Conservation (phyloP, 768 basidiomycete genomes). For the Tylopilus vinaceipallidus region DNA sequence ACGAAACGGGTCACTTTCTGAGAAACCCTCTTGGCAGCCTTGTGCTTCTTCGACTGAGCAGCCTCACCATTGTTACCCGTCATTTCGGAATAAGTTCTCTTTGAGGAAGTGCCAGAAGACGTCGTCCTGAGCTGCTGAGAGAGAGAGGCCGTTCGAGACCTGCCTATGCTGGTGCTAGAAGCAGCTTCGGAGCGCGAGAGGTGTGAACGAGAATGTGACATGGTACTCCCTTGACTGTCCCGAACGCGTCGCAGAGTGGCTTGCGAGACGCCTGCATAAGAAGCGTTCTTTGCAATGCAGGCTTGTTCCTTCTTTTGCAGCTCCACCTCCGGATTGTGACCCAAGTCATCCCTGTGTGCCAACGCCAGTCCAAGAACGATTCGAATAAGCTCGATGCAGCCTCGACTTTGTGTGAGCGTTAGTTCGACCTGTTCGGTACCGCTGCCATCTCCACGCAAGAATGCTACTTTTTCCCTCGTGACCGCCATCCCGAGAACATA, state of each 20-base stretch:
- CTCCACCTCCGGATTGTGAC: conserved; percentile 3
- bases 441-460: not conserved
- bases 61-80: not conserved
- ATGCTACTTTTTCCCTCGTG: too few relatives aligned
- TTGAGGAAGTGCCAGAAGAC: not conserved
- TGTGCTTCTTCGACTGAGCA: not conserved
- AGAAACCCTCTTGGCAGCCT: not conserved
- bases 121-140: not conserved
- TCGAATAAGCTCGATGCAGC: conserved; percentile 11
- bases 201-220: too few relatives aligned
- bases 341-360: not conserved
- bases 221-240: too few relatives aligned
- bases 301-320: not conserved
- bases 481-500: conserved; percentile 5
- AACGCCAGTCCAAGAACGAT: conserved; percentile 11
- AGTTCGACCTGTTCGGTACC: conserved; percentile 10
- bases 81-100: conserved; percentile 3
- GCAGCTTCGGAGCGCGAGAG: too few relatives aligned
- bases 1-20: not conserved
- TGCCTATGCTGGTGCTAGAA: not conserved
- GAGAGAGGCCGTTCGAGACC: not conserved
- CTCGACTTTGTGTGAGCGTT: conserved; percentile 1
- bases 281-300: not conserved
- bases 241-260: too few relatives aligned
- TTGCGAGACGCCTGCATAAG: not conserved